Percentiles rank a stretch among this genome's conserved stretches.
These are phyloP conservation scores for Harringtonia aguacate DNA, from an alignment of 2,329 filamentous ascomycete genomes.

Conservation along the genomic window DNA sequence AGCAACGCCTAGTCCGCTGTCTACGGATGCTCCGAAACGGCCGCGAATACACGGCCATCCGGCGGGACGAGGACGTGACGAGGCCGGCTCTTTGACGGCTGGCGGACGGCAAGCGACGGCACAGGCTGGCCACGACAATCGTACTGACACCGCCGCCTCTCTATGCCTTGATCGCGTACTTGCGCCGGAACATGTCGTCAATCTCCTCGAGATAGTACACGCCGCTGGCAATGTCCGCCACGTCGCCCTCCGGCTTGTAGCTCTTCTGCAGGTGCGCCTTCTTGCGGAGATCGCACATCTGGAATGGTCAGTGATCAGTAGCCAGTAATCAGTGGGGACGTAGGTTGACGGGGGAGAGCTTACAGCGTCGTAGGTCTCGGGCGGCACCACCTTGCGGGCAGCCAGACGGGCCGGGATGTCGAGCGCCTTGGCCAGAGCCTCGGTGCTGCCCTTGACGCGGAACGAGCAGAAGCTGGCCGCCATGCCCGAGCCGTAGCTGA, in stretches of 20 bases:
- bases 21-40: too few species aligned
- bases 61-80: too few species aligned
- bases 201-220: constrained; percentile 73
- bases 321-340: too few species aligned
- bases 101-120: too few species aligned
- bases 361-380: constrained; percentile 65
- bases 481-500: constrained; percentile 71
- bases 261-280: constrained; percentile 75
- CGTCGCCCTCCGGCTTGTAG: constrained; percentile 59
- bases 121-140: too few species aligned
- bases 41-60: too few species aligned
- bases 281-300: constrained; percentile 75
- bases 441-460: constrained; percentile 61
- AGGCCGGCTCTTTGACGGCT: too few species aligned
- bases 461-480: constrained; percentile 64
- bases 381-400: constrained; percentile 53
- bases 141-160: background rate
- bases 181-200: constrained; percentile 78
- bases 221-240: constrained; percentile 53
- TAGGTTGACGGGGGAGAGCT: too few species aligned
- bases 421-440: constrained; percentile 54
- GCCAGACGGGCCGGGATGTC: constrained; percentile 60
- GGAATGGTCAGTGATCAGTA: background rate
- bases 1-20: too few species aligned
- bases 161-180: constrained; percentile 66